phyloP scores from a whole-genome alignment of 768 basidiomycete species.

The Pisolithus sp. region DNA sequence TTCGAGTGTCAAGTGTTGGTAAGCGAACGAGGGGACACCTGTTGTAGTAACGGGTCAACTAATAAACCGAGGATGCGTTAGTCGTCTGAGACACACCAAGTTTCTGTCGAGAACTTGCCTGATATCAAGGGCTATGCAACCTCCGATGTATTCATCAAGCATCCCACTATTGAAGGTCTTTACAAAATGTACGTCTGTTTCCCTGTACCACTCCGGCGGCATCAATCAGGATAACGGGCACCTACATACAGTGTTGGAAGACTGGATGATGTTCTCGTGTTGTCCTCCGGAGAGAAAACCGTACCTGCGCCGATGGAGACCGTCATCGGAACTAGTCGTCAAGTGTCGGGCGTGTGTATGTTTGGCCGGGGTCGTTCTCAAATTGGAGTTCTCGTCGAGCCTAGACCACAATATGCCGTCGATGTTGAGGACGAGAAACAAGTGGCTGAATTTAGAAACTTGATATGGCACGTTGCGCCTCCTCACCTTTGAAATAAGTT shows the following conservation, averaged over 20 bases:
- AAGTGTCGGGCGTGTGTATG: conserved; percentile 23
- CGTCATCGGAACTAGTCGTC: conserved; percentile 16
- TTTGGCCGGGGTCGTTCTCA: conserved; percentile 30
- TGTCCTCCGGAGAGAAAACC: conserved; percentile 14
- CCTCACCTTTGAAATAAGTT: neutral
- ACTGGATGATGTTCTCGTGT: conserved; percentile 32
- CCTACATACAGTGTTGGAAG: conserved; percentile 17
- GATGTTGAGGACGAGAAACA: conserved; percentile 19
- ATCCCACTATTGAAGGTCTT: conserved; percentile 34
- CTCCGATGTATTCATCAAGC: conserved; percentile 37
- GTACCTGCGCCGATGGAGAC: conserved; percentile 25
- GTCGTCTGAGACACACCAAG: neutral
- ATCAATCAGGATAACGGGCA: conserved; percentile 3
- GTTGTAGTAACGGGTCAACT: too few relatives aligned
- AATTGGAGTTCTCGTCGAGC: conserved; percentile 30
- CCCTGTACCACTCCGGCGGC: conserved; percentile 20
- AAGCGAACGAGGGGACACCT: neutral
- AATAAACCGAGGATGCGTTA: neutral
- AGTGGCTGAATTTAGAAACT: conserved; percentile 24
- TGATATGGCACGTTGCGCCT: conserved; percentile 21
- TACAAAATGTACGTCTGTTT: conserved; percentile 29
- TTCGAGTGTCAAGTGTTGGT: conserved; percentile 38
- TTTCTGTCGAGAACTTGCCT: conserved; percentile 29
- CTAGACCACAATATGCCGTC: conserved; percentile 7
- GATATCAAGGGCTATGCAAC: conserved; percentile 38